These are phyloP conservation scores for Tulasnella sp. DNA, from an alignment of 768 basidiomycete species.

Conservation along the genomic window DNA sequence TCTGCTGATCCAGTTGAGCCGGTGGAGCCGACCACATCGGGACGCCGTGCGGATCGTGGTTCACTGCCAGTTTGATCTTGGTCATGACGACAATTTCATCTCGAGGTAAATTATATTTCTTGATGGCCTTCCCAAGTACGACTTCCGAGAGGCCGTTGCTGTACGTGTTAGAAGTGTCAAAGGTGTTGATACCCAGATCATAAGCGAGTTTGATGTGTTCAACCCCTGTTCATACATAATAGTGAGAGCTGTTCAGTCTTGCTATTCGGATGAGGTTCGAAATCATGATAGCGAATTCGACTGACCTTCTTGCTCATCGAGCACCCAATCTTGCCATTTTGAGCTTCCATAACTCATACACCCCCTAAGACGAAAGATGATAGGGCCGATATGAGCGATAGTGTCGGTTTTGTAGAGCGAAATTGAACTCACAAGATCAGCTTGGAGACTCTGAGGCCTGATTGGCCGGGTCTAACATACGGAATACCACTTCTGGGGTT, in stretches of 20 bases:
- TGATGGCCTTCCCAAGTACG: constrained; percentile 30
- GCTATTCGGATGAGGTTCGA: not conserved
- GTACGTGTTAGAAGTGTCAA: constrained; percentile 16
- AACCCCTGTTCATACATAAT: constrained; percentile 11
- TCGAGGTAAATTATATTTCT: constrained; percentile 35
- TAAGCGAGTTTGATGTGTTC: constrained; percentile 24
- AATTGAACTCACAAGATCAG: too few species aligned
- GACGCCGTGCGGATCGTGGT: constrained; percentile 16
- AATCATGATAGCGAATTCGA: not conserved
- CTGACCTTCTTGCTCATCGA: constrained; percentile 21
- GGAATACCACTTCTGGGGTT: too few species aligned
- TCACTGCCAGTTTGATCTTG: constrained; percentile 25
- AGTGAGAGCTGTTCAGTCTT: not conserved
- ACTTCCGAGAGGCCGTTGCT: constrained; percentile 20
- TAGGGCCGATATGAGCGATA: too few species aligned
- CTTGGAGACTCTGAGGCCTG: too few species aligned
- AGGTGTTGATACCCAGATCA: constrained; percentile 17
- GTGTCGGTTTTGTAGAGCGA: too few species aligned
- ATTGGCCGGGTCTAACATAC: too few species aligned
- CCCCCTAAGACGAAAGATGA: not conserved
- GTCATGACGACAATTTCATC: constrained; percentile 44
- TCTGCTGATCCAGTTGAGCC: constrained; percentile 27
- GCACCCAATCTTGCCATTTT: constrained; percentile 12
- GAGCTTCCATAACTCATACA: constrained; percentile 10
- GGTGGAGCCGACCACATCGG: constrained; percentile 10